A percentile compares a stretch with the other conserved stretches of the same genome.
Evolutionary conservation across 2,329 filamentous ascomycete genomes (phyloP).

Genomic region (Helminthosporium solani): DNA sequence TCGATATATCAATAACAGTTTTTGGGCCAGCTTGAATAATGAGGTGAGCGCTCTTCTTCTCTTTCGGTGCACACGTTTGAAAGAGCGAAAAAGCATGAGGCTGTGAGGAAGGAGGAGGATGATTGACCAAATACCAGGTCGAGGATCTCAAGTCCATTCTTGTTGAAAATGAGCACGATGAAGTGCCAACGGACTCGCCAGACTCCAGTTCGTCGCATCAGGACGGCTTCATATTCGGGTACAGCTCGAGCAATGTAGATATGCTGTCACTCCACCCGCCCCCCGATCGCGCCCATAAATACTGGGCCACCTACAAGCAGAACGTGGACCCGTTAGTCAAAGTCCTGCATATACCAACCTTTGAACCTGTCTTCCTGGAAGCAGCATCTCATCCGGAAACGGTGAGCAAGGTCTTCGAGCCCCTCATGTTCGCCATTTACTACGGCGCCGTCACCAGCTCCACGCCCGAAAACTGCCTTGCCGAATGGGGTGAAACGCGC

Average conservation of each 20-base stretch:
- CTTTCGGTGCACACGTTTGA: not conserved
- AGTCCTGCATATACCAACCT: conserved; percentile 68
- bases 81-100: not conserved
- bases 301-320: conserved; percentile 71
- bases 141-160: conserved; percentile 64
- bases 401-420: conserved; percentile 59
- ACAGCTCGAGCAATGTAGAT: conserved; percentile 69
- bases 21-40: conserved; percentile 74
- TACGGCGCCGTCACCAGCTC: conserved; percentile 58
- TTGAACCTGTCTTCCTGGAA: conserved; percentile 62
- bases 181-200: conserved; percentile 54
- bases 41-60: conserved; percentile 58
- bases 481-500: conserved; percentile 55
- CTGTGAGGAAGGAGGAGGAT: too few relatives aligned
- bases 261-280: conserved; percentile 64
- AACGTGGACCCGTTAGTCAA: conserved; percentile 74
- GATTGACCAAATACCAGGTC: too few relatives aligned
- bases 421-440: conserved; percentile 63
- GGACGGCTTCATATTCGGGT: conserved; percentile 72
- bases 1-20: conserved; percentile 73
- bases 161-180: conserved; percentile 62
- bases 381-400: conserved; percentile 60
- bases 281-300: conserved; percentile 63
- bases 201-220: conserved; percentile 53
- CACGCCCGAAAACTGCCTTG: conserved; percentile 49